These are phyloP conservation scores for Silene coronaria DNA, from an alignment of 179 eudicot species.

Conservation along the genomic window DNA sequence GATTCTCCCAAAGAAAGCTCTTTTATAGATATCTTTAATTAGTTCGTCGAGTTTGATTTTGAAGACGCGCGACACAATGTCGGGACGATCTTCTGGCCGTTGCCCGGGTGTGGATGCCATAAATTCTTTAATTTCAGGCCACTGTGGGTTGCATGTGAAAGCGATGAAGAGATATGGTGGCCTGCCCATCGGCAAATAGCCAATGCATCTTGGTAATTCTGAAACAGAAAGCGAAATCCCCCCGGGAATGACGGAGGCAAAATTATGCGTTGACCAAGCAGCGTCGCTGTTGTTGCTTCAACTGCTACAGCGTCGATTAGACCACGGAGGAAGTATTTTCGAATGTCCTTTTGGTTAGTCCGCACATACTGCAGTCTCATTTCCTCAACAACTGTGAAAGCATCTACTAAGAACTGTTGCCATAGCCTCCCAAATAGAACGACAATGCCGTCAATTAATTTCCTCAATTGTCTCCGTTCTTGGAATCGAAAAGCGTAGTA, in stretches of 20 bases:
- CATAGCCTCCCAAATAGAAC: neutral
- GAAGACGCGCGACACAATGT: slow-evolving; percentile 22
- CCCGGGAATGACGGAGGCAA: slow-evolving; percentile 18
- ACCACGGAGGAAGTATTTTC: neutral
- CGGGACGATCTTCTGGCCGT: slow-evolving; percentile 18
- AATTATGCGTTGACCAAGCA: slow-evolving; percentile 5
- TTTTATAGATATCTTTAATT: slow-evolving; percentile 7
- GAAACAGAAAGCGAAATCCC: slow-evolving; percentile 26
- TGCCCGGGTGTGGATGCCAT: neutral
- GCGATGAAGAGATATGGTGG: slow-evolving; percentile 26
- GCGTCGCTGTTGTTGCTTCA: slow-evolving; percentile 12
- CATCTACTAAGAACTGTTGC: slow-evolving; percentile 27
- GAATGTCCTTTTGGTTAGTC: slow-evolving; percentile 2
- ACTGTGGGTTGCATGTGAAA: slow-evolving; percentile 34
- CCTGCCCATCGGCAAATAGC: slow-evolving; percentile 25
- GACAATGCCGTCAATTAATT: neutral
- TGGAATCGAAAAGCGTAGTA: slow-evolving; percentile 22
- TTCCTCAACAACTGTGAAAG: slow-evolving; percentile 22
- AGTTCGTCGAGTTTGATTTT: slow-evolving; percentile 23
- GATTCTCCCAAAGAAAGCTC: slow-evolving; percentile 10
- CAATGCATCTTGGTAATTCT: slow-evolving; percentile 38
- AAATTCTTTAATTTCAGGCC: slow-evolving; percentile 24
- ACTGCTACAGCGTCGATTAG: slow-evolving; percentile 1
- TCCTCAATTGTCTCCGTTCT: neutral
- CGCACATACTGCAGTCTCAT: slow-evolving; percentile 3